Percentiles rank a stretch among this genome's conserved stretches.
phyloP scores from a whole-genome alignment of 495 filamentous ascomycete genomes.

The Tuber calosporum region DNA sequence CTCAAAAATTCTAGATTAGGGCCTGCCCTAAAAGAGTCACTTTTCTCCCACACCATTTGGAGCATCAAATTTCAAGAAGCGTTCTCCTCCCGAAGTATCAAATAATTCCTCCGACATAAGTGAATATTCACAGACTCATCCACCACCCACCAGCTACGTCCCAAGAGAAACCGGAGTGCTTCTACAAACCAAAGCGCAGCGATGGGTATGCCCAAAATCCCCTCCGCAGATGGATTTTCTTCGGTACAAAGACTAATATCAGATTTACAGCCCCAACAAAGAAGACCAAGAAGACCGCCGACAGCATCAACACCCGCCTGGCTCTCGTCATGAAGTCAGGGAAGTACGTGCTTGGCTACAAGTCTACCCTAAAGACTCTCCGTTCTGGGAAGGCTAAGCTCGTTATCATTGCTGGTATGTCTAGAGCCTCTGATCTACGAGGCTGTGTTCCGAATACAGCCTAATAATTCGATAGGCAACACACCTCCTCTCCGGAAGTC shows the following conservation, averaged over 20 bases:
- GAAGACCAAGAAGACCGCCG: slow-evolving; percentile 85
- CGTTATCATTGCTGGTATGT: slow-evolving; percentile 66
- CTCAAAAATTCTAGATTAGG: not conserved
- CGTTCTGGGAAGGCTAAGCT: slow-evolving; percentile 77
- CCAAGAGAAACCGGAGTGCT: slow-evolving; percentile 32
- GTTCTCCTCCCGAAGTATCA: not conserved
- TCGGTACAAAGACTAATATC: not conserved
- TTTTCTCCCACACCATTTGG: not conserved
- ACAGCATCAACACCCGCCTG: slow-evolving; percentile 76
- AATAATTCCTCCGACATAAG: not conserved
- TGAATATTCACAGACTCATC: not conserved
- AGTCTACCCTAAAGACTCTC: slow-evolving; percentile 91
- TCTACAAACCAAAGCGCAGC: slow-evolving; percentile 33
- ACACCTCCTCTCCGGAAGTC: slow-evolving; percentile 91
- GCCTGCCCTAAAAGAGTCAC: not conserved
- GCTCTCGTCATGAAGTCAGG: slow-evolving; percentile 89
- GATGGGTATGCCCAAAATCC: slow-evolving; percentile 27
- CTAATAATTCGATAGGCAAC: slow-evolving; percentile 48
- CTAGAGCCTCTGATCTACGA: not conserved
- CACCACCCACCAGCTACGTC: slow-evolving; percentile 5
- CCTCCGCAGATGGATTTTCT: not conserved
- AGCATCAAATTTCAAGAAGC: not conserved
- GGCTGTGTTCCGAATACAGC: not conserved
- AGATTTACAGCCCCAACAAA: slow-evolving; percentile 70
- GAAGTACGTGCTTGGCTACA: slow-evolving; percentile 72